Base-by-base conservation (phyloP, 192 early-diverging fungal genomes). In the Coemansia sp. region DNA sequence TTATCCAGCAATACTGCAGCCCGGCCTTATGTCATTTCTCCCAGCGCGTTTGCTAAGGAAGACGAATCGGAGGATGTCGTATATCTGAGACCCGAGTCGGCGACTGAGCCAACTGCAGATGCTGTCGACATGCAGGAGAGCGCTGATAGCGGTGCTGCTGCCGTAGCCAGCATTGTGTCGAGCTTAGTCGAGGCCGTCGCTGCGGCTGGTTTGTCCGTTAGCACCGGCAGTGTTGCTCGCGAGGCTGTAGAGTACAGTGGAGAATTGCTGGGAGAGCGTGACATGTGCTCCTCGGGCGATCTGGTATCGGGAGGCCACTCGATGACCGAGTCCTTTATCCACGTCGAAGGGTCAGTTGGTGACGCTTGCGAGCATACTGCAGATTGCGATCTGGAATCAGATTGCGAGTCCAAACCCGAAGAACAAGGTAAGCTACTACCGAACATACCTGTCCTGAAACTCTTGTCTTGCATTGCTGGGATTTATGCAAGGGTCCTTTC, bases 301-400 rank as follows among this genome's bases (percentile, higher is more conserved):
- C 9, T 13, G n/a, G 50, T 40, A 39, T 49, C 47, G 47, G 47
- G 47, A 49, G 47, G 47, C 47, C 47, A 21, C 47, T 73, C 65
- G 17, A 62, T 76, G 58, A 37, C 70, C 23, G 78, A 73, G 3
- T 81, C 78, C 26, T 81, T 55, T 47, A 64, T 81, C 23, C 73
- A 75, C 57, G 74, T 81, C 16, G 55, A 39, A 46, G 37, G 39
- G 14, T 62, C 50, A 1, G 30, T 23, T 13, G 46, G 33, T 57
- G 59, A 44, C 46, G 49, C 46, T 16, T 33, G 61, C 5, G 59
- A 47, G 35, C n/a, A 39, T n/a, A 47, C 21, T n/a, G 60, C 32
- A 35, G 49, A 62, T 43, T 1, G 4, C 0, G 28, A 37, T 61
- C 47, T 19, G 6, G 19, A 49, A 21, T 49, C 47, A n/a, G 47